Base-by-base conservation (phyloP, 1,139 yeast species). In the Yamadazyma oceani region DNA sequence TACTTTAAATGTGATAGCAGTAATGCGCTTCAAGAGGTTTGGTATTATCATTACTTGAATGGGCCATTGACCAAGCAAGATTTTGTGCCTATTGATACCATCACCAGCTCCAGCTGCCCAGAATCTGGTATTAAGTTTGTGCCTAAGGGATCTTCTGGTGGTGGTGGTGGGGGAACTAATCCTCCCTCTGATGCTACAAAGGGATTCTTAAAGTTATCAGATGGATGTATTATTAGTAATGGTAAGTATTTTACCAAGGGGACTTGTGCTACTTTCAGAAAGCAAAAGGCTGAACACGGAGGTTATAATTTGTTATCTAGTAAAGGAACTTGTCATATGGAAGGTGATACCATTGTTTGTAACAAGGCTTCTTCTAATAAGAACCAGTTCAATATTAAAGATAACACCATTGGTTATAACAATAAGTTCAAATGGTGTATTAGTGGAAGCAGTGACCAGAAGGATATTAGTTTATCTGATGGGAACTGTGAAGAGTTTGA, bases 231-330 rank as follows among this genome's bases (percentile, higher is more conserved):
- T 40, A 90, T 89, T 51, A 78, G 85, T 44, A 85, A 80, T 53
- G 97, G 97, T 5, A 77, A 80, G 49, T 89, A 95, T 90, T 87
- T 83, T 62, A 62, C 74, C 5, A 72, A 79, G 26, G 97, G 97
- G 1, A 81, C 95, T 1, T 90, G 97, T 62, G 97, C 96, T 2
- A 80, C 85, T 3, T 53, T 49, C 31, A 69, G 71, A 14, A 51
- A 70, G 13, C 64, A 48, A 22, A 53, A 78, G 38, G 77, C 82
- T 26, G 75, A 77, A 25, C 82, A 78, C 58, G 95, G 94, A 4
- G 90, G 90, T n/a, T 73, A 78, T 50, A 75, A 79, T 40, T 54
- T 87, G 25, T 70, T 69, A 39, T 75, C 92, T 1, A 77, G 87
- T 26, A 80, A 76, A 53, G 96, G 96, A 0, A 75, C 71, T 42